phyloP scores from a whole-genome alignment of 257 asterid genomes.

The Fraxinus cuspidata region DNA sequence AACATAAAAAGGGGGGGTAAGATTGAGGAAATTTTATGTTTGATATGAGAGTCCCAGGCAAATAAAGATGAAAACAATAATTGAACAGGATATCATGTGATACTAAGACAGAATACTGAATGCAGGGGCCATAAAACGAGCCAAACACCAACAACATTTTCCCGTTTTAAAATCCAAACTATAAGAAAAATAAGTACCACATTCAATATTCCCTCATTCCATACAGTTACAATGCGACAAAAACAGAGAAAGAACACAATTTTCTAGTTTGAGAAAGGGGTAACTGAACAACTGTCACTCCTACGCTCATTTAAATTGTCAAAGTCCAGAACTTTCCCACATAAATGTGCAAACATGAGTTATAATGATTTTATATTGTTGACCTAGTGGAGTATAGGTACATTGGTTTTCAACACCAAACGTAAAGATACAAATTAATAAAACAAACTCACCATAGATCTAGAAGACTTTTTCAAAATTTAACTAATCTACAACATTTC shows the following conservation, averaged over 20 bases:
- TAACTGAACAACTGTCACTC: not conserved
- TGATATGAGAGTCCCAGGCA: not conserved
- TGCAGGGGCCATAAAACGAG: not conserved
- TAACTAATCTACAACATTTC: not conserved
- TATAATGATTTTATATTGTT: not conserved
- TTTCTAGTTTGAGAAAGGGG: not conserved
- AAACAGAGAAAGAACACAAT: not conserved
- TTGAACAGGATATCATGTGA: not conserved
- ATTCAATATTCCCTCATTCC: not conserved
- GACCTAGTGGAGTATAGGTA: not conserved
- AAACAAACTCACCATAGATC: constrained; percentile 19
- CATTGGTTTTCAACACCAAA: not conserved
- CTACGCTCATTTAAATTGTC: not conserved
- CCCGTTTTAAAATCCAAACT: not conserved
- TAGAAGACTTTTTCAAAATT: not conserved
- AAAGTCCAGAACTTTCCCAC: not conserved
- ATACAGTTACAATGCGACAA: not conserved
- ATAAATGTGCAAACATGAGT: not conserved
- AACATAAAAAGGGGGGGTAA: not conserved
- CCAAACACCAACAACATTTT: not conserved
- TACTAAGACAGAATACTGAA: not conserved
- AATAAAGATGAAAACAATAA: not conserved
- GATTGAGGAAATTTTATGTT: not conserved
- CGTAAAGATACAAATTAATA: not conserved
- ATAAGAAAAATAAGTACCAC: not conserved